Percentiles rank a stretch among this genome's conserved stretches.
phyloP scores from a whole-genome alignment of 768 basidiomycete species.

The Melanogaster broomeanus region DNA sequence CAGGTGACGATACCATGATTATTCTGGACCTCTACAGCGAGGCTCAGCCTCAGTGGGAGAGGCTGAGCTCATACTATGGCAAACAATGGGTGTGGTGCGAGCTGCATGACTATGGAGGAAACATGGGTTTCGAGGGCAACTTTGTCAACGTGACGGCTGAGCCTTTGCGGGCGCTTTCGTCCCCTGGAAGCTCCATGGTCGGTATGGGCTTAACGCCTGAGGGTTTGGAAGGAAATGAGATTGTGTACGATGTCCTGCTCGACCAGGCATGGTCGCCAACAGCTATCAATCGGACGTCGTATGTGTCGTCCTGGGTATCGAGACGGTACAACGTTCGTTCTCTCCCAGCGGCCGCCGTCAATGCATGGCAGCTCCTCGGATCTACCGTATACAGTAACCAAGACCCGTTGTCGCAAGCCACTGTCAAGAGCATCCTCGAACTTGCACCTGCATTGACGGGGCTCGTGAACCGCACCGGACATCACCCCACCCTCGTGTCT shows the following conservation, averaged over 20 bases:
- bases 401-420: slow-evolving; percentile 32
- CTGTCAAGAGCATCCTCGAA: slow-evolving; percentile 40
- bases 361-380: slow-evolving; percentile 40
- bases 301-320: slow-evolving; percentile 35
- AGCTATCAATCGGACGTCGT: slow-evolving; percentile 32
- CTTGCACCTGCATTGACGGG: slow-evolving; percentile 35
- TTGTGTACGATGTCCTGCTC: slow-evolving; percentile 42
- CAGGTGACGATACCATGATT: slow-evolving; percentile 39
- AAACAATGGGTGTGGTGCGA: slow-evolving; percentile 46
- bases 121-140: slow-evolving; percentile 40
- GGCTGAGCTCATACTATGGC: slow-evolving; percentile 39
- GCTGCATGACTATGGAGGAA: slow-evolving; percentile 41
- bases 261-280: slow-evolving; percentile 43
- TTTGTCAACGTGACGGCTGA: slow-evolving; percentile 34
- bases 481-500: slow-evolving; percentile 34
- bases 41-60: slow-evolving; percentile 43
- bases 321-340: slow-evolving; percentile 34
- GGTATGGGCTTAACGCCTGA: slow-evolving; percentile 42
- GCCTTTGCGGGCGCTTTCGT: slow-evolving; percentile 33
- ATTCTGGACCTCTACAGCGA: slow-evolving; percentile 44
- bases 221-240: slow-evolving; percentile 45
- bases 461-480: slow-evolving; percentile 34
- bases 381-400: slow-evolving; percentile 41
- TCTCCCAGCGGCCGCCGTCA: slow-evolving; percentile 24
- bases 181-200: slow-evolving; percentile 35